These are phyloP conservation scores for Colletotrichum sp. DNA, from an alignment of 2,329 filamentous ascomycete genomes.

Conservation along the genomic window DNA sequence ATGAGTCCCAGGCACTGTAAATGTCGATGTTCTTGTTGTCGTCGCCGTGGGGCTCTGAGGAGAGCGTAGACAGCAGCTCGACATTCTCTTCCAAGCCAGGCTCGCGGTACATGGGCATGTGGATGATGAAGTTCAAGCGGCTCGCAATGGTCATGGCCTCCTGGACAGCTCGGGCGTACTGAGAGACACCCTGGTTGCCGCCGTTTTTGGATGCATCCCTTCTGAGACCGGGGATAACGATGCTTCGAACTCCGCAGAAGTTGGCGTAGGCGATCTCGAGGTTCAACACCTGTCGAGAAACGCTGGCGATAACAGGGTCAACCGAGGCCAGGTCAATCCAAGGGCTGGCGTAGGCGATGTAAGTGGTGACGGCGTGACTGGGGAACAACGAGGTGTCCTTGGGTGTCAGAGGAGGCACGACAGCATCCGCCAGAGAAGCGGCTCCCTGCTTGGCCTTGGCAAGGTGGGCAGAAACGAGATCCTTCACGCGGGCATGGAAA, in stretches of 20 bases:
- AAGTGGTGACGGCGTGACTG: constrained; percentile 70
- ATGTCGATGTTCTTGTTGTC: constrained; percentile 62
- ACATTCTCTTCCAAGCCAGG: constrained; percentile 60
- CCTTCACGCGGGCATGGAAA: constrained; percentile 73
- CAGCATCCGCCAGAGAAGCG: constrained; percentile 55
- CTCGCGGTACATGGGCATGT: constrained; percentile 83
- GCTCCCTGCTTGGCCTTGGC: constrained; percentile 46
- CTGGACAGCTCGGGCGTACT: constrained; percentile 84
- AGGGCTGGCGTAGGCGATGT: constrained; percentile 81
- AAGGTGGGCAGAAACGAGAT: constrained; percentile 63
- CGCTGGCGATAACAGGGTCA: constrained; percentile 81
- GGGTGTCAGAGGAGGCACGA: constrained; percentile 73
- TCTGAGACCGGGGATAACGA: constrained; percentile 81
- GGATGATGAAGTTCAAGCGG: constrained; percentile 80
- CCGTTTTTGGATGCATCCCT: constrained; percentile 61
- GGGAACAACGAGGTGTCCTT: constrained; percentile 80
- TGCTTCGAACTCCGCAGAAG: constrained; percentile 87
- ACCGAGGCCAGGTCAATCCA: constrained; percentile 91
- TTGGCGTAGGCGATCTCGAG: constrained; percentile 93
- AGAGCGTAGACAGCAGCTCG: constrained; percentile 55
- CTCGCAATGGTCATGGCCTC: constrained; percentile 78
- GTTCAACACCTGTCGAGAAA: constrained; percentile 89
- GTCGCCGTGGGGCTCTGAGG: constrained; percentile 35
- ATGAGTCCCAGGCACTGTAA: constrained; percentile 89
- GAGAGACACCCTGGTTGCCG: constrained; percentile 61